A percentile compares a stretch with the other conserved stretches of the same genome.
Evolutionary conservation across 208 protist species (phyloP).

Genomic region (Spongospora subterranea): DNA sequence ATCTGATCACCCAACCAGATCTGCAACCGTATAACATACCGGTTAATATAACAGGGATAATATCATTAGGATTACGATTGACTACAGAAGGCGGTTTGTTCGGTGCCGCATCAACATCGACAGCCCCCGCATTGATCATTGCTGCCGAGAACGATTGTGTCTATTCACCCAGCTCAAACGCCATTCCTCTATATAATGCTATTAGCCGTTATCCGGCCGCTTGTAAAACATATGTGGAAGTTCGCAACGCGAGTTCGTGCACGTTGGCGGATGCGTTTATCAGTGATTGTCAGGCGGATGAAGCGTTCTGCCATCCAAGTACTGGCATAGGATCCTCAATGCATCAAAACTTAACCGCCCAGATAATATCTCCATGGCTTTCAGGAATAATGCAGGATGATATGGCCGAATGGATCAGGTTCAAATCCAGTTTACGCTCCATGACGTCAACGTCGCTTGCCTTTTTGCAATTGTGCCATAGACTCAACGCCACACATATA

Average conservation of each 20-base stretch:
- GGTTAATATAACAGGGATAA: background rate
- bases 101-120: background rate
- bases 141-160: slow-evolving; percentile 33
- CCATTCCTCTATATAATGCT: slow-evolving; percentile 11
- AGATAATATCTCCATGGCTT: background rate
- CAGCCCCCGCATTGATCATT: background rate
- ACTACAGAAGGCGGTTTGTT: background rate
- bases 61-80: background rate
- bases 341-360: background rate
- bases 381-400: background rate
- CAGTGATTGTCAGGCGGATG: background rate
- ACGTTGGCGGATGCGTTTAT: background rate
- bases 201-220: background rate
- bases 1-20: background rate
- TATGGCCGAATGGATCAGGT: background rate
- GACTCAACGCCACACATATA: background rate
- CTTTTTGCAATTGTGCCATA: background rate
- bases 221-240: slow-evolving; percentile 52
- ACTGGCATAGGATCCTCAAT: background rate
- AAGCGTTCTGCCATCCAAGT: background rate
- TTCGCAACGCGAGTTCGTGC: background rate
- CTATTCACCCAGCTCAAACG: background rate
- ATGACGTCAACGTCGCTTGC: background rate
- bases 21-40: background rate
- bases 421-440: background rate